phyloP scores from a whole-genome alignment of 1,139 yeast species.

The Candida neerlandica region DNA sequence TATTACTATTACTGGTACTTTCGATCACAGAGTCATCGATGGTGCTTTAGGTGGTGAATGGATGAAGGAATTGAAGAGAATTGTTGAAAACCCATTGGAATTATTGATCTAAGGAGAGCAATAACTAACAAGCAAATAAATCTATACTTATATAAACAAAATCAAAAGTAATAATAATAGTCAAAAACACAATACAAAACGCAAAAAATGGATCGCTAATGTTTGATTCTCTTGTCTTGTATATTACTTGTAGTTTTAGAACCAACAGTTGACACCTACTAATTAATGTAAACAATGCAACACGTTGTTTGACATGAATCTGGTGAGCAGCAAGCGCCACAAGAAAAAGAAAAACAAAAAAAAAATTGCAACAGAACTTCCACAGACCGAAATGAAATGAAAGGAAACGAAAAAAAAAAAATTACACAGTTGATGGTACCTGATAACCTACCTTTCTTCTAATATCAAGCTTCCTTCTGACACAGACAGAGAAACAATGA shows the following conservation, averaged over 20 bases:
- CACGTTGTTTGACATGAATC: not conserved
- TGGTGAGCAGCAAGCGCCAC: not conserved
- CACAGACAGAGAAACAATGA: slow-evolving; percentile 29
- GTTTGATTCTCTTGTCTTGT: too few species aligned
- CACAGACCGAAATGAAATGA: not conserved
- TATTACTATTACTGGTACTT: slow-evolving; percentile 91
- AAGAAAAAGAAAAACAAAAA: not conserved
- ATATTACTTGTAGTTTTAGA: too few species aligned
- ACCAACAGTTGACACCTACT: too few species aligned
- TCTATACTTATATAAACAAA: not conserved
- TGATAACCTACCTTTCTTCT: not conserved
- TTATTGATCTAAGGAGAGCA: slow-evolving; percentile 60
- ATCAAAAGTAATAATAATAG: not conserved
- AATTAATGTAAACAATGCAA: not conserved
- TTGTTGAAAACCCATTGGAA: slow-evolving; percentile 95
- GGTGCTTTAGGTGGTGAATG: slow-evolving; percentile 98
- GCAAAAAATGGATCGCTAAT: too few species aligned
- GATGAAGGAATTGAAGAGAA: slow-evolving; percentile 88
- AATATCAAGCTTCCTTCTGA: too few species aligned
- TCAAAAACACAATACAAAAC: not conserved
- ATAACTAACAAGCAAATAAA: not conserved
- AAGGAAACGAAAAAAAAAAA: not conserved
- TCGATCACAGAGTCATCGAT: slow-evolving; percentile 96
- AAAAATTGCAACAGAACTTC: not conserved
- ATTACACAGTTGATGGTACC: not conserved